Base-by-base conservation (phyloP, 2,329 filamentous ascomycete genomes). In the Periconia digitata region DNA sequence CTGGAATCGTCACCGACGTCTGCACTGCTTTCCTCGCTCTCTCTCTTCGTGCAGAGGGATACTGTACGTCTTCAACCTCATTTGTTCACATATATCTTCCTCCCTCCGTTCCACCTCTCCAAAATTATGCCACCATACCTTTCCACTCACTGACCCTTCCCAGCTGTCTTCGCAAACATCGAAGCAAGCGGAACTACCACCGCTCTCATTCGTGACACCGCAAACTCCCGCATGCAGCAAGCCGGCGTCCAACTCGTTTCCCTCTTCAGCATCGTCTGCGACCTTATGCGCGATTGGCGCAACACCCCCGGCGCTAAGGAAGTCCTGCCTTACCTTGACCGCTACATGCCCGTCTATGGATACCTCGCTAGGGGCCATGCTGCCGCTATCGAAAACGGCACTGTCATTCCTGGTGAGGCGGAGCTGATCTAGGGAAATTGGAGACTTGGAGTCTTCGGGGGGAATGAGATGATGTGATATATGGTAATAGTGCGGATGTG, bases 1-100 rank as follows among this genome's bases (percentile, higher is more conserved):
- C 77, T 2, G 86, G 87, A 7, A 89, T 90, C 59, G 79, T 82
- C 2, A 90, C 87, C 0, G 87, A 91, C 66, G 86, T 90, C 49
- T 90, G 85, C 77, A 88, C 85, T 18, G 76, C 86, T 0, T 90
- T 90, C 75, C 78, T 88, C 6, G 85, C 87, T 0, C 78, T 90
- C n/a, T 86, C 85, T 1, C 81, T 90, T 4, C 77, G 85, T 29
- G 80, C 84, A 13, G 85, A 82, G 37, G 87, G 87, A 21, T 91
- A 89, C 74, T 32, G 27, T 32, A 32, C 27, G 27, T 32, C n/a
- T n/a, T n/a, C n/a, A n/a, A n/a, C 80, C 17, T 40, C 7, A 40
- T 6, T 40, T 40, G 7, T 21, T 40, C 10, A 12, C 38, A 32
- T 8, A 21, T 40, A 12, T 32, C 27, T 12, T 15, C 27, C 4